Conservation (phyloP, 352 stramenopile species). For the Thalassiosira exigua region DNA sequence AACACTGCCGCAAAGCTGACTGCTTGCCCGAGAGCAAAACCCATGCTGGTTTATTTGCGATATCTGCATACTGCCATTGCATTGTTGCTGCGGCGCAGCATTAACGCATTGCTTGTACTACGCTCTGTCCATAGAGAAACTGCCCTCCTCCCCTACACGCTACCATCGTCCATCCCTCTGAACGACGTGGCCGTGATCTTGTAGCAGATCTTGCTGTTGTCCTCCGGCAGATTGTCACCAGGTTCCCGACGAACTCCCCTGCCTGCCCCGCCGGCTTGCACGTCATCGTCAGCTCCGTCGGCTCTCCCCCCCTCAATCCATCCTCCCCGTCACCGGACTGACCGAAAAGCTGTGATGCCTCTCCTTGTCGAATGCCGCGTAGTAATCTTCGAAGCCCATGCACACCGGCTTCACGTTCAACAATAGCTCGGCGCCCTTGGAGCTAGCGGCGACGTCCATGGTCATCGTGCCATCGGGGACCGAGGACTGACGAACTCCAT, state of each 20-base stretch:
- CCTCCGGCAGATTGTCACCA: conserved; percentile 84
- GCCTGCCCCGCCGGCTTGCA: conserved; percentile 68
- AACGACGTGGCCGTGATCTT: conserved; percentile 72
- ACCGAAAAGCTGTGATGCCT: conserved; percentile 79
- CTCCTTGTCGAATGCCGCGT: conserved; percentile 67
- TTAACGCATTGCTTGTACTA: too few relatives aligned
- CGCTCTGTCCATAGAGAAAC: too few relatives aligned
- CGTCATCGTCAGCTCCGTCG: conserved; percentile 67
- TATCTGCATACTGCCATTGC: too few relatives aligned
- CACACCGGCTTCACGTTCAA: conserved; percentile 66
- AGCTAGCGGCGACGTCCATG: conserved; percentile 70
- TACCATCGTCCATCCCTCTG: too few relatives aligned
- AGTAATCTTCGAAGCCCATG: conserved; percentile 86
- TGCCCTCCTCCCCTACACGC: too few relatives aligned
- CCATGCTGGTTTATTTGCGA: too few relatives aligned
- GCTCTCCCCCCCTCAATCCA: conserved; percentile 82
- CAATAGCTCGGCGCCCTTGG: conserved; percentile 42
- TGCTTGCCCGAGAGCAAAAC: too few relatives aligned
- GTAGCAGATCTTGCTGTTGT: conserved; percentile 84
- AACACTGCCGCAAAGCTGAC: too few relatives aligned
- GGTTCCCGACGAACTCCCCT: conserved; percentile 68
- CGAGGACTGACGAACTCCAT: conserved; percentile 80
- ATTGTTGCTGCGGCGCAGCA: too few relatives aligned
- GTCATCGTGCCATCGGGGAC: conserved; percentile 67
- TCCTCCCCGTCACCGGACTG: conserved; percentile 66